Percentiles rank a stretch among this genome's conserved stretches.
Conservation (phyloP, 129 eudicot species). For the Rutidosis leptorrhynchoides region DNA sequence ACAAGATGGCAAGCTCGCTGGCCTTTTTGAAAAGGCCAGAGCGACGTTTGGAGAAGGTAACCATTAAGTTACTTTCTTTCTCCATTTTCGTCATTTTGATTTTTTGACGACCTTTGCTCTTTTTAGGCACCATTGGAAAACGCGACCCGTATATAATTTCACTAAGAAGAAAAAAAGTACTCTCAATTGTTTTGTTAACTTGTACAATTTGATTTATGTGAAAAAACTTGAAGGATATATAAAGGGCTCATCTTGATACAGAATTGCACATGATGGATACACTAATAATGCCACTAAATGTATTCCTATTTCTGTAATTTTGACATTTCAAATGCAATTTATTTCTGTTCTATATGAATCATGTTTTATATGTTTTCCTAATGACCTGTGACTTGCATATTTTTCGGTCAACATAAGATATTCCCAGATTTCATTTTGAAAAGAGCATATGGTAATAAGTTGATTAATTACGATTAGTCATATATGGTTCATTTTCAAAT, state of each 20-base stretch:
- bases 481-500: no score
- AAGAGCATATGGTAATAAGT: not conserved
- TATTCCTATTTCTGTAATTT: conserved; percentile 1
- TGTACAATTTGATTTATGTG: not conserved
- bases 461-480: no score
- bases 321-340: conserved; percentile 1
- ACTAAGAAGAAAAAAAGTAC: not conserved
- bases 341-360: not conserved
- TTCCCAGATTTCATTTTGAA: not conserved
- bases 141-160: not conserved
- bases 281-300: conserved; percentile 6
- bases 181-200: not conserved
- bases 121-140: conserved; percentile 25
- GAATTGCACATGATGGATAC: not conserved
- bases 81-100: conserved; percentile 46
- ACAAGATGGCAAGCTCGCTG: conserved; percentile 54
- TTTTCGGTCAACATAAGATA: not conserved
- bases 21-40: conserved; percentile 56
- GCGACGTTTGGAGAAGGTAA: conserved; percentile 61
- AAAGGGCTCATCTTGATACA: not conserved
- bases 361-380: not conserved
- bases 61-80: conserved; percentile 47
- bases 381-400: not conserved
- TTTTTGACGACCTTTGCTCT: conserved; percentile 53
- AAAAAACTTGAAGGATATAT: conserved; percentile 4